Evolutionary conservation across 352 stramenopile genomes (phyloP).

Genomic region (Achlya hypogyna): DNA sequence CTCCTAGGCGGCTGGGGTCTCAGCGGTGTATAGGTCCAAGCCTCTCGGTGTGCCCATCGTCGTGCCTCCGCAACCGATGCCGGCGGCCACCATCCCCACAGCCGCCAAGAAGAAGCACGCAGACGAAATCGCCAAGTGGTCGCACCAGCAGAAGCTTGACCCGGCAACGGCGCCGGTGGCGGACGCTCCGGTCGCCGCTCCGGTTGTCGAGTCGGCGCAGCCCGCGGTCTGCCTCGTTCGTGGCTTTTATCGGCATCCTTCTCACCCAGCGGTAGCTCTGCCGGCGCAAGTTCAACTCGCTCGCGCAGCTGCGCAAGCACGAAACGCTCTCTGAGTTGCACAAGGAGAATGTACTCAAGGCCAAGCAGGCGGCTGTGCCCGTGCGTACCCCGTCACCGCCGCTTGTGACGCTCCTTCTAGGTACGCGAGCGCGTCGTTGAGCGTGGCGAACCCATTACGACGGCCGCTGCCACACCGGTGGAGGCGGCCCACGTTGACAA

Average conservation of each 20-base stretch:
- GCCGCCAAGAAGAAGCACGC: constrained; percentile 62
- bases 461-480: background rate
- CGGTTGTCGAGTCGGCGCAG: background rate
- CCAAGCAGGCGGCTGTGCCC: constrained; percentile 31
- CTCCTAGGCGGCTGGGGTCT: background rate
- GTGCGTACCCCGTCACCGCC: background rate
- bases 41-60: background rate
- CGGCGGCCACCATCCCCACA: constrained; percentile 1
- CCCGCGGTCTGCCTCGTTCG: background rate
- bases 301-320: constrained; percentile 68
- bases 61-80: background rate
- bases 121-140: constrained; percentile 80
- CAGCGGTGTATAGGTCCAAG: constrained; percentile 19
- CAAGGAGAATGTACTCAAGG: constrained; percentile 62
- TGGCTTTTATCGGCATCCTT: background rate
- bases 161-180: background rate
- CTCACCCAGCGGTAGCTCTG: constrained; percentile 38
- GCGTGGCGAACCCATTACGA: background rate
- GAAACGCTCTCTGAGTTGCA: constrained; percentile 71
- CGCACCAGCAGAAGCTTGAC: constrained; percentile 30
- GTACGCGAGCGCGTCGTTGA: background rate
- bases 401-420: background rate
- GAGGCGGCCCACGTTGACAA: constrained; percentile 14
- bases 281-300: constrained; percentile 65
- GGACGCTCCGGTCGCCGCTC: background rate